Percentiles rank a stretch among this genome's conserved stretches.
Conservation (phyloP, 768 basidiomycete genomes). For the Tricholomella constricta region DNA sequence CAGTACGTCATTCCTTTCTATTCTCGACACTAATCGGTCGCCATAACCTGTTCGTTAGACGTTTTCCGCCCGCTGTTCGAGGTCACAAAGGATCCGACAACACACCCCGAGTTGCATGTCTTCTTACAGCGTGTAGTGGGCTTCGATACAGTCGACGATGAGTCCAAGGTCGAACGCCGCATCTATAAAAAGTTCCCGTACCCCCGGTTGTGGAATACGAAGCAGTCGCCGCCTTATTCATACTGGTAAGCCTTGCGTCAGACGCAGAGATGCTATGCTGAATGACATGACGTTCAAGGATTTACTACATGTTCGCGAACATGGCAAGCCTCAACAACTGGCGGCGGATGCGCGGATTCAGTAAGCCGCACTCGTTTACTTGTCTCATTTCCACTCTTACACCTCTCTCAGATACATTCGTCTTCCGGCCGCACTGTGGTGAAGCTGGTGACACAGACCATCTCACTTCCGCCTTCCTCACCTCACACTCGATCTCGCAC, state of each 20-base stretch:
- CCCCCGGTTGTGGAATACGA: slow-evolving; percentile 85
- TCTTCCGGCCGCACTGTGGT: slow-evolving; percentile 94
- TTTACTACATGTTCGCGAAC: slow-evolving; percentile 98
- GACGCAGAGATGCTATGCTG: not conserved
- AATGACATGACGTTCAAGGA: slow-evolving; percentile 58
- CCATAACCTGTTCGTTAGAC: slow-evolving; percentile 48
- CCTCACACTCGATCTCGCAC: slow-evolving; percentile 97
- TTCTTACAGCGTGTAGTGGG: slow-evolving; percentile 95
- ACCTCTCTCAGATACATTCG: slow-evolving; percentile 77
- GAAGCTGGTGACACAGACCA: slow-evolving; percentile 99
- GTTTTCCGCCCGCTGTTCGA: slow-evolving; percentile 93
- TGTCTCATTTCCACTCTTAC: no score
- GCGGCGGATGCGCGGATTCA: slow-evolving; percentile 86
- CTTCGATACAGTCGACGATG: slow-evolving; percentile 99
- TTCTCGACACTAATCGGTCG: not conserved
- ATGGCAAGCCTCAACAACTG: slow-evolving; percentile 95
- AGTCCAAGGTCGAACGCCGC: slow-evolving; percentile 89
- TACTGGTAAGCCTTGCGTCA: slow-evolving; percentile 70
- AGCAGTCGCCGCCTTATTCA: slow-evolving; percentile 90
- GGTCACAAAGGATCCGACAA: slow-evolving; percentile 87
- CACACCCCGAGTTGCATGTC: slow-evolving; percentile 92
- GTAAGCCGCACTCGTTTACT: slow-evolving; percentile 47
- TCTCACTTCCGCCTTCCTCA: slow-evolving; percentile 92
- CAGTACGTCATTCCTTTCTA: slow-evolving; percentile 56
- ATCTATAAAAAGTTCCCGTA: slow-evolving; percentile 94